These are phyloP conservation scores for Scutellaria galericulata DNA, from an alignment of 257 asterid species.

Conservation along the genomic window DNA sequence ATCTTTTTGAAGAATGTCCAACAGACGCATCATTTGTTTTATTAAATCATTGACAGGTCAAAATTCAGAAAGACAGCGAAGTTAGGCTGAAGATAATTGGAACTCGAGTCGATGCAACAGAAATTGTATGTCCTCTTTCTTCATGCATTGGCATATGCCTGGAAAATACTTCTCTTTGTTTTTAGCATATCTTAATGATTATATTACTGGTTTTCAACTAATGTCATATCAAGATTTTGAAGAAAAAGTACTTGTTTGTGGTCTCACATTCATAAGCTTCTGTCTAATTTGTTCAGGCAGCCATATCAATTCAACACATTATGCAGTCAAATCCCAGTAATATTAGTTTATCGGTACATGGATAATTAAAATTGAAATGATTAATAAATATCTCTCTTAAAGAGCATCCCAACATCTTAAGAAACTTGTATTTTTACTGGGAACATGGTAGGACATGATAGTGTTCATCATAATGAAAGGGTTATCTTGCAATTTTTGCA, in stretches of 20 bases:
- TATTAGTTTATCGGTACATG: neutral
- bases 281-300: neutral
- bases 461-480: neutral
- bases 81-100: conserved; percentile 69
- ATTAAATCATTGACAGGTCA: conserved; percentile 45
- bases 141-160: neutral
- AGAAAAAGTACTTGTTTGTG: neutral
- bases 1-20: neutral
- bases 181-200: neutral
- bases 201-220: neutral
- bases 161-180: neutral
- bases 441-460: neutral
- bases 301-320: neutral
- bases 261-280: neutral
- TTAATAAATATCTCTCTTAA: neutral
- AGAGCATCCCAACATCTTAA: neutral
- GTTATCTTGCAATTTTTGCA: neutral
- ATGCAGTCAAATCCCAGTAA: neutral
- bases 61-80: conserved; percentile 68
- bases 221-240: neutral
- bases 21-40: conserved; percentile 22
- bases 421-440: neutral
- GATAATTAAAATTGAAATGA: neutral
- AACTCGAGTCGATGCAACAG: conserved; percentile 80
- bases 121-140: conserved; percentile 62